Conservation (phyloP, 2,329 filamentous ascomycete species). For the Tolypocladium ovalisporum region DNA sequence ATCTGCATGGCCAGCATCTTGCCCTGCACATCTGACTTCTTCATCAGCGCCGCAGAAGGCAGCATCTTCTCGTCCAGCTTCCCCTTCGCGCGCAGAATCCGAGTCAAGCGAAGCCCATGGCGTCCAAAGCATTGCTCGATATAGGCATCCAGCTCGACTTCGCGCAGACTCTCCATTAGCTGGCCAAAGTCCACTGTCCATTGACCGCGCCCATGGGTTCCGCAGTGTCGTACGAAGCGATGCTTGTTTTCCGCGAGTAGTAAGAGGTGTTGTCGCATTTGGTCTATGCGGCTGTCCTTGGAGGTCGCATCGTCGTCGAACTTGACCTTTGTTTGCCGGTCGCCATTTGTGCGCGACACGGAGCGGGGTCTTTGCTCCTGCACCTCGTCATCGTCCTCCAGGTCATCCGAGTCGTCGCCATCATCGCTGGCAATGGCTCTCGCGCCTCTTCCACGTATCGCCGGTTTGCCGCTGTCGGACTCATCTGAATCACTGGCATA, state of each 20-base stretch:
- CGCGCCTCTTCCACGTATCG: conserved; percentile 5
- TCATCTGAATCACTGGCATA: conserved; percentile 23
- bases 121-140: conserved; percentile 69
- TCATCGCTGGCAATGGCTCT: conserved; percentile 11
- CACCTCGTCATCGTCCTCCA: conserved; percentile 15
- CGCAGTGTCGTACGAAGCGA: conserved; percentile 58
- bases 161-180: conserved; percentile 59
- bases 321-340: conserved; percentile 32
- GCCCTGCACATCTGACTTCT: conserved; percentile 73
- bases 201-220: conserved; percentile 51
- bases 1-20: conserved; percentile 80
- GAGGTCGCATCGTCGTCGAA: conserved; percentile 36
- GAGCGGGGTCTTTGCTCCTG: conserved; percentile 12
- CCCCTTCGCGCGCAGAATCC: conserved; percentile 75
- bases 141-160: conserved; percentile 70
- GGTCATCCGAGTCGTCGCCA: conserved; percentile 24
- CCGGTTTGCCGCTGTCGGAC: conserved; percentile 17
- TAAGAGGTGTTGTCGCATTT: conserved; percentile 63
- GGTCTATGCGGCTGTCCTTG: conserved; percentile 37
- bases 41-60: conserved; percentile 69
- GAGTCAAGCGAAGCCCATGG: conserved; percentile 69
- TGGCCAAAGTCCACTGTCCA: conserved; percentile 80
- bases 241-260: conserved; percentile 59
- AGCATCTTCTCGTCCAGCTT: conserved; percentile 93
- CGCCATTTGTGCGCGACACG: conserved; percentile 21